Conservation (phyloP, 2,329 filamentous ascomycete genomes). For the Tolypocladium endophyticum region DNA sequence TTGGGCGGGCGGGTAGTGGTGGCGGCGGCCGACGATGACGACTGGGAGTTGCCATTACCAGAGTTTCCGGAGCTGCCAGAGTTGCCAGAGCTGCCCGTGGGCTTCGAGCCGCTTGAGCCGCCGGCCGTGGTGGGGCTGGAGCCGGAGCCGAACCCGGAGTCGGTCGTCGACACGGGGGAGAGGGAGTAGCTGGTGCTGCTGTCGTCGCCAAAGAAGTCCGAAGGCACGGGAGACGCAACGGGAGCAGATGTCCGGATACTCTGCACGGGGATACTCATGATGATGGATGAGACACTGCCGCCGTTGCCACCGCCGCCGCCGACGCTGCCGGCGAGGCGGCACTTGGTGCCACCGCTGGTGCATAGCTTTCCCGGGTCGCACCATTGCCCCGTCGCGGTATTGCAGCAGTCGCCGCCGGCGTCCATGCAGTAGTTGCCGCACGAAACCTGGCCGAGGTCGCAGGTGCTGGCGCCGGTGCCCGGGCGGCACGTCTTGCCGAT, state of each 20-base stretch:
- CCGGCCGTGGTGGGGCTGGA: background rate
- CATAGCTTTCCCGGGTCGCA: conserved; percentile 9
- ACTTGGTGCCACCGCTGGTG: conserved; percentile 1
- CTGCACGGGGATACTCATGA: conserved; percentile 1
- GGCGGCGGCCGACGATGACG: background rate
- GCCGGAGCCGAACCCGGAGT: background rate
- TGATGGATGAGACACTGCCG: background rate
- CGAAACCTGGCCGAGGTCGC: conserved; percentile 5
- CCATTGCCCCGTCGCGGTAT: conserved; percentile 7
- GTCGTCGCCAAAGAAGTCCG: background rate
- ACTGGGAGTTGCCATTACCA: background rate
- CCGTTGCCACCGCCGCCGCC: background rate
- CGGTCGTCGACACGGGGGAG: background rate
- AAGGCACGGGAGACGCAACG: background rate
- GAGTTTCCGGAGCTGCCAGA: background rate
- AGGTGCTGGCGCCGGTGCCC: background rate
- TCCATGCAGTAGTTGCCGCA: conserved; percentile 13
- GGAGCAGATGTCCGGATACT: background rate
- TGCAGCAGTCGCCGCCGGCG: conserved; percentile 10
- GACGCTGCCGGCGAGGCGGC: conserved; percentile 3
- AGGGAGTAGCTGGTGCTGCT: background rate
- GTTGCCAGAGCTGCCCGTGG: background rate
- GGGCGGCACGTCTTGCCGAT: conserved; percentile 11
- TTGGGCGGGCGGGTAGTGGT: conserved; percentile 1
- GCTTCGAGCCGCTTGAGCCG: background rate